Evolutionary conservation across 2,329 filamentous ascomycete genomes (phyloP).

Genomic region (Pseudogymnoascus sp.): DNA sequence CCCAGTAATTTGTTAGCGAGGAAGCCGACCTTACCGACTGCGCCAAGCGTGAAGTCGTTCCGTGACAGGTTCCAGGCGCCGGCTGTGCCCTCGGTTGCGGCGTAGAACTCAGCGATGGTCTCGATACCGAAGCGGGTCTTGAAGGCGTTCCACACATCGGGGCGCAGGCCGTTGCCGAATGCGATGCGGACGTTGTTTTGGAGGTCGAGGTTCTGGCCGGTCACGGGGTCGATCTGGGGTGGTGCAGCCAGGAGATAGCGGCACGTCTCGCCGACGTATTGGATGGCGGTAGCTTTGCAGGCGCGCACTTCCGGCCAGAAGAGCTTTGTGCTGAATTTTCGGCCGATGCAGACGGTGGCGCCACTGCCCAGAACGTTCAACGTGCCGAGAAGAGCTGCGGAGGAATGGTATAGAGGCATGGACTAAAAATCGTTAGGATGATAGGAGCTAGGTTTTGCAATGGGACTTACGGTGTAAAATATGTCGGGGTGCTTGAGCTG

Average conservation of each 20-base stretch:
- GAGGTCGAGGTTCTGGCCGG: slow-evolving; percentile 61
- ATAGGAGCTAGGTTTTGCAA: not conserved
- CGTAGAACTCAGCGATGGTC: slow-evolving; percentile 72
- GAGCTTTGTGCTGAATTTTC: slow-evolving; percentile 66
- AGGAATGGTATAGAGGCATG: slow-evolving; percentile 86
- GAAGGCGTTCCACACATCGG: slow-evolving; percentile 78
- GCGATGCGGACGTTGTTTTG: slow-evolving; percentile 65
- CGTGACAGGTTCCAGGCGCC: slow-evolving; percentile 64
- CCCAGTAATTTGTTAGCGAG: slow-evolving; percentile 49
- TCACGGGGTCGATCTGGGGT: slow-evolving; percentile 51
- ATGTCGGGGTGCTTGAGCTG: slow-evolving; percentile 53
- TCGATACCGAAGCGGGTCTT: slow-evolving; percentile 71
- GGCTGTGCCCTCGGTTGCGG: slow-evolving; percentile 62
- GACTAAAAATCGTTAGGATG: slow-evolving; percentile 39
- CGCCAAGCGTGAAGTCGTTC: slow-evolving; percentile 67
- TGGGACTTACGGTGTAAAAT: slow-evolving; percentile 58
- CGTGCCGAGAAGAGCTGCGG: slow-evolving; percentile 64
- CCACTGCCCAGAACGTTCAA: slow-evolving; percentile 50
- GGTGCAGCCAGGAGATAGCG: slow-evolving; percentile 68
- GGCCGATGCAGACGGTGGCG: slow-evolving; percentile 61
- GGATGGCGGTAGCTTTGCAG: slow-evolving; percentile 63
- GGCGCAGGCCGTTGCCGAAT: slow-evolving; percentile 77
- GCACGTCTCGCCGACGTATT: slow-evolving; percentile 84
- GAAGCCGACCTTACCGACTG: slow-evolving; percentile 64
- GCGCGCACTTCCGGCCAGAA: slow-evolving; percentile 73